These are phyloP conservation scores for Wickerhamiella slavikovae DNA, from an alignment of 805 yeast species.

Conservation along the genomic window DNA sequence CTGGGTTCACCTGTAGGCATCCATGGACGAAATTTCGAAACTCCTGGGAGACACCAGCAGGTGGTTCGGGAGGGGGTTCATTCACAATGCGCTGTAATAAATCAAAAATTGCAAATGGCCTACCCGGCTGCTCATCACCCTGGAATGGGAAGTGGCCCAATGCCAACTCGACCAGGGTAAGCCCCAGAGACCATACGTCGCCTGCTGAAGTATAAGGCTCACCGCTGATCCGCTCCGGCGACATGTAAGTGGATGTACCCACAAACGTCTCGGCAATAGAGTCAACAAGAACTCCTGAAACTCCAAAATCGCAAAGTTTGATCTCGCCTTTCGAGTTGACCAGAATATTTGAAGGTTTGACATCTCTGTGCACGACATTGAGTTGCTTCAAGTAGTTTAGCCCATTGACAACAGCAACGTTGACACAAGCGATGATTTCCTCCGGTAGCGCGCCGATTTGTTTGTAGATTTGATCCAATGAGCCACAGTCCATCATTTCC, in stretches of 20 bases:
- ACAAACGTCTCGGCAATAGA: conserved; percentile 96
- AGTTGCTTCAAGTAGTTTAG: conserved; percentile 59
- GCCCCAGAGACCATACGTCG: conserved; percentile 93
- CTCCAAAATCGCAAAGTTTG: conserved; percentile 94
- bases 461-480: conserved; percentile 58
- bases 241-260: conserved; percentile 94
- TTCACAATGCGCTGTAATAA: conserved; percentile 81
- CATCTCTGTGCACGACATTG: conserved; percentile 88
- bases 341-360: conserved; percentile 85
- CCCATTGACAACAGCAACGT: conserved; percentile 62
- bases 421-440: conserved; percentile 47
- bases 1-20: conserved; percentile 50
- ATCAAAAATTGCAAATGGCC: conserved; percentile 75
- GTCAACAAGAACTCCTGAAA: conserved; percentile 72
- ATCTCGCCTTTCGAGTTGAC: conserved; percentile 73
- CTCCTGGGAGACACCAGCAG: conserved; percentile 22
- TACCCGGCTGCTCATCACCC: conserved; percentile 5
- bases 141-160: conserved; percentile 62
- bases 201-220: conserved; percentile 83
- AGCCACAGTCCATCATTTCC: conserved; percentile 93
- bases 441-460: conserved; percentile 46
- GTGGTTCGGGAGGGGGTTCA: conserved; percentile 68
- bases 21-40: conserved; percentile 50
- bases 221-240: conserved; percentile 95
- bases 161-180: conserved; percentile 75